Evolutionary conservation across 768 basidiomycete species (phyloP).

Genomic region (Tricholomella constricta): DNA sequence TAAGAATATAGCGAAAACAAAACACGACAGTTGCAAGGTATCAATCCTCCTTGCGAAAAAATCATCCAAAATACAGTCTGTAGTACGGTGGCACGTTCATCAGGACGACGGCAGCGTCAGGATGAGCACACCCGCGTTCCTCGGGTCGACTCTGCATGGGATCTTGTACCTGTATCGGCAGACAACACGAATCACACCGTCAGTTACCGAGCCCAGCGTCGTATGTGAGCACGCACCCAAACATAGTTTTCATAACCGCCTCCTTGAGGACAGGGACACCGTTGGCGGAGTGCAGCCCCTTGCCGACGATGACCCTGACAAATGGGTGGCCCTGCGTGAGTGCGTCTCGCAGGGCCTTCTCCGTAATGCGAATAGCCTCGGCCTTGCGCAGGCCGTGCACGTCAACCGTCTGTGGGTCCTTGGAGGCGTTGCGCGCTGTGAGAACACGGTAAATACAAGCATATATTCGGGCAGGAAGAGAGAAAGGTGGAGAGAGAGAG

Average conservation of each 20-base stretch:
- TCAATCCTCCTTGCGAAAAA: not conserved
- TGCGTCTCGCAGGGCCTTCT: slow-evolving; percentile 43
- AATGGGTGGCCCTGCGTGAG: slow-evolving; percentile 31
- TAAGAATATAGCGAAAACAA: not conserved
- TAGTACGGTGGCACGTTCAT: not conserved
- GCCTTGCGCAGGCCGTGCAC: slow-evolving; percentile 50
- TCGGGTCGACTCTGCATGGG: slow-evolving; percentile 67
- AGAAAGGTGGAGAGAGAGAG: too few relatives aligned
- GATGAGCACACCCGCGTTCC: slow-evolving; percentile 78
- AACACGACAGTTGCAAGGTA: not conserved
- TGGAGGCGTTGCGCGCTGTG: slow-evolving; percentile 41
- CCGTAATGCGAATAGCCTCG: slow-evolving; percentile 48
- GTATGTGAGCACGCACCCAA: slow-evolving; percentile 44
- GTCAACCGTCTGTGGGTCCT: slow-evolving; percentile 40
- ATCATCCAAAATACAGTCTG: not conserved
- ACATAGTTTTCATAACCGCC: slow-evolving; percentile 75
- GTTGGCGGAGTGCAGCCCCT: slow-evolving; percentile 77
- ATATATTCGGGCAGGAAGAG: not conserved
- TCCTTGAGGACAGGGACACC: slow-evolving; percentile 80
- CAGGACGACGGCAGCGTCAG: slow-evolving; percentile 27
- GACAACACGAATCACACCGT: slow-evolving; percentile 29
- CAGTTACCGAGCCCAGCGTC: not conserved
- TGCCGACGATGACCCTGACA: slow-evolving; percentile 60
- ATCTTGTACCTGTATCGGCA: slow-evolving; percentile 56
- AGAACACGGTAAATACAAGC: slow-evolving; percentile 3